Percentiles rank a stretch among this genome's conserved stretches.
Evolutionary conservation across 129 eudicot species (phyloP).

Genomic region (carrot (Daucus carota)): DH1_v3.0 NC_030386.2:32902001-32902500

Average conservation of each 20-base stretch:
- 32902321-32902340: too few species aligned
- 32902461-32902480: too few species aligned
- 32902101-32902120: conserved; percentile 8
- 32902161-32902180: conserved; percentile 6
- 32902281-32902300: conserved; percentile 30
- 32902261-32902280: conserved; percentile 74
- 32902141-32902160: conserved; percentile 6
- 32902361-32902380: background rate
- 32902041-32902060: conserved; percentile 94
- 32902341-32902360: too few species aligned
- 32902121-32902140: conserved; percentile 6
- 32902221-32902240: conserved; percentile 94
- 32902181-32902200: conserved; percentile 6
- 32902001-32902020: conserved; percentile 92
- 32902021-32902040: conserved; percentile 85
- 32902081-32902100: conserved; percentile 83
- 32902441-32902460: too few species aligned
- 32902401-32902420: too few species aligned
- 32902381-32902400: background rate
- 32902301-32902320: too few species aligned
- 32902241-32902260: conserved; percentile 79
- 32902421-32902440: too few species aligned
- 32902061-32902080: conserved; percentile 77
- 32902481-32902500: too few species aligned
- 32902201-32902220: conserved; percentile 83